Evolutionary conservation across 2,329 filamentous ascomycete genomes (phyloP).

Genomic region (Setomelanomma holmii): DNA sequence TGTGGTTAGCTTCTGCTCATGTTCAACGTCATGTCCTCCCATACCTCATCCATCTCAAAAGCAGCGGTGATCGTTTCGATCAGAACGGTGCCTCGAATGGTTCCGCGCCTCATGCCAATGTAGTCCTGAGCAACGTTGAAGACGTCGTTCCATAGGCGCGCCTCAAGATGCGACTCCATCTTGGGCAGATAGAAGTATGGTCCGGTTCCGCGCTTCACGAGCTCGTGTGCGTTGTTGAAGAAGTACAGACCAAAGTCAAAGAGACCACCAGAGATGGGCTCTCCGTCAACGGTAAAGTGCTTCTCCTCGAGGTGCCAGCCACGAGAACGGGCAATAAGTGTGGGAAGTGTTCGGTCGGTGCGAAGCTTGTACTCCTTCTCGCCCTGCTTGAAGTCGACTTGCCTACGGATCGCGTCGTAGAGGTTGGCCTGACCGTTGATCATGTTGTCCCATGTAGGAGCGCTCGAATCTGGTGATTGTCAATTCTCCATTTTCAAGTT

Average conservation of each 20-base stretch:
- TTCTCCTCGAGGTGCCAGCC: slow-evolving; percentile 99
- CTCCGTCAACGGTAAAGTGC: slow-evolving; percentile 93
- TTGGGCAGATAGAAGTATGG: slow-evolving; percentile 99
- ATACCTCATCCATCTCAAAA: slow-evolving; percentile 96
- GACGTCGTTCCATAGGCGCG: slow-evolving; percentile 95
- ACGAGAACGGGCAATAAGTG: slow-evolving; percentile 90
- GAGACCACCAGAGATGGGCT: slow-evolving; percentile 88
- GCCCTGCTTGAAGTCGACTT: slow-evolving; percentile 96
- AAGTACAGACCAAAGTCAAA: slow-evolving; percentile 99
- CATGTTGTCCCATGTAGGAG: slow-evolving; percentile 99
- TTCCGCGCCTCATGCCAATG: slow-evolving; percentile 86
- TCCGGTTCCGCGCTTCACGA: slow-evolving; percentile 81
- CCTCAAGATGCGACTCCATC: slow-evolving; percentile 98
- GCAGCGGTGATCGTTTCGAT: slow-evolving; percentile 98
- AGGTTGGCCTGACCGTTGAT: slow-evolving; percentile 97
- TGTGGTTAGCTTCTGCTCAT: slow-evolving; percentile 15
- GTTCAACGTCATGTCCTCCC: neutral
- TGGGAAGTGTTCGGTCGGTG: slow-evolving; percentile 84
- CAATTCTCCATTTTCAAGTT: slow-evolving; percentile 1
- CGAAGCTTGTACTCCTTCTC: slow-evolving; percentile 97
- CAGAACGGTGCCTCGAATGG: slow-evolving; percentile 91
- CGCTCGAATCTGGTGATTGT: slow-evolving; percentile 75
- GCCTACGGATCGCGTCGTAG: slow-evolving; percentile 90
- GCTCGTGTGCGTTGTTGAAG: slow-evolving; percentile 95
- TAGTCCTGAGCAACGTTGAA: slow-evolving; percentile 97